Conservation (phyloP, 2,329 filamentous ascomycete genomes). For the Colletotrichum sp. region DNA sequence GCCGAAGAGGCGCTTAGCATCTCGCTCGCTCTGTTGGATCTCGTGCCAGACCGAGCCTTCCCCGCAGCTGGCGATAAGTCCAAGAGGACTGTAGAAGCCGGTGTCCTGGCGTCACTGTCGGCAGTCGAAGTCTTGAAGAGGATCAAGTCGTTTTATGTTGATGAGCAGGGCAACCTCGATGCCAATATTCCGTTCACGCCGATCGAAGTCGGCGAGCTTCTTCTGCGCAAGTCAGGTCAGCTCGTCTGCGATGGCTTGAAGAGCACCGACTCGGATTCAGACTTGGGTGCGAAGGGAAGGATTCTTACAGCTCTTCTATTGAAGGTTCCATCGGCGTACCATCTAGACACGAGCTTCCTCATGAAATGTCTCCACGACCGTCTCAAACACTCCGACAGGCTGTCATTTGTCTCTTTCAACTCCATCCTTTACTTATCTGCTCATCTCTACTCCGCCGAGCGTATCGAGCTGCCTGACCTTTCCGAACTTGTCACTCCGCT, state of each 20-base stretch:
- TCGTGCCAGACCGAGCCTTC: slow-evolving; percentile 71
- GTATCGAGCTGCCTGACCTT: slow-evolving; percentile 57
- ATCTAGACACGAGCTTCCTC: slow-evolving; percentile 50
- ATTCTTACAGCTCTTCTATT: slow-evolving; percentile 63
- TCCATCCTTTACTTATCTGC: slow-evolving; percentile 64
- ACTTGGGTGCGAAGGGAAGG: slow-evolving; percentile 62
- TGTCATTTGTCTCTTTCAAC: slow-evolving; percentile 62
- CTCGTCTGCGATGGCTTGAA: slow-evolving; percentile 55
- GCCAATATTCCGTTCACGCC: slow-evolving; percentile 64
- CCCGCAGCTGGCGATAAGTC: slow-evolving; percentile 29
- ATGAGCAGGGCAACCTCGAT: slow-evolving; percentile 74
- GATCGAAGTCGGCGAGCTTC: slow-evolving; percentile 62
- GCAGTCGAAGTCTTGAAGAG: slow-evolving; percentile 62
- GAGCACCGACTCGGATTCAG: slow-evolving; percentile 43
- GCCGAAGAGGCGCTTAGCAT: slow-evolving; percentile 48
- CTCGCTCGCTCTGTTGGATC: slow-evolving; percentile 62
- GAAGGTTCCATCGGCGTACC: slow-evolving; percentile 52
- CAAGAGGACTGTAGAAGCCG: slow-evolving; percentile 28
- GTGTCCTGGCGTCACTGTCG: slow-evolving; percentile 34
- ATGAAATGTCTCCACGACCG: slow-evolving; percentile 56
- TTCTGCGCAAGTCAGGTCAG: slow-evolving; percentile 64
- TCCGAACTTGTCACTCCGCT: slow-evolving; percentile 71
- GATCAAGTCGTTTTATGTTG: slow-evolving; percentile 71
- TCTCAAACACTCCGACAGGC: slow-evolving; percentile 39
- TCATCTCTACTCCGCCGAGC: slow-evolving; percentile 58